A percentile compares a stretch with the other conserved stretches of the same genome.
Conservation (phyloP, 2,329 filamentous ascomycete species). For the Juglanconis juglandina region DNA sequence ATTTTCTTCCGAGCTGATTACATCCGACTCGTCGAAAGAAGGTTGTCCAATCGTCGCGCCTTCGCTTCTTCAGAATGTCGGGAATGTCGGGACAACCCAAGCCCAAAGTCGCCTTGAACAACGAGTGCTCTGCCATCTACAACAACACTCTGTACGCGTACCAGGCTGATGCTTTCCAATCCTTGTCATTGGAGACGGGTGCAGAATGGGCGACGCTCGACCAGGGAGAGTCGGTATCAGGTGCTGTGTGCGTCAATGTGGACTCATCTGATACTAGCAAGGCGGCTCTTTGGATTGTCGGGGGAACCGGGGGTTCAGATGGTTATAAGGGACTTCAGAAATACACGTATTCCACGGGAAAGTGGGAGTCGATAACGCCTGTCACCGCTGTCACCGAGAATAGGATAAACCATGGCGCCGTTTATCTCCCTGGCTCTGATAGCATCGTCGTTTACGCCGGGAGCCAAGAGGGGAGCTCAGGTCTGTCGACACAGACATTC, state of each 20-base stretch:
- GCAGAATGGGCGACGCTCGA: slow-evolving; percentile 67
- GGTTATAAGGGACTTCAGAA: slow-evolving; percentile 74
- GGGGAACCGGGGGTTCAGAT: slow-evolving; percentile 57
- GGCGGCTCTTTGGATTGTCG: slow-evolving; percentile 74
- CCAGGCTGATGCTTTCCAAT: slow-evolving; percentile 70
- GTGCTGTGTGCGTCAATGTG: slow-evolving; percentile 73
- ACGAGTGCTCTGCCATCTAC: slow-evolving; percentile 78
- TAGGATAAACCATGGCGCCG: slow-evolving; percentile 70
- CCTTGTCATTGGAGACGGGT: slow-evolving; percentile 64
- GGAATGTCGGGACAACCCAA: slow-evolving; percentile 42
- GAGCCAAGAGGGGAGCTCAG: slow-evolving; percentile 55
- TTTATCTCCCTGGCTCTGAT: slow-evolving; percentile 67
- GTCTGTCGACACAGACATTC: slow-evolving; percentile 70
- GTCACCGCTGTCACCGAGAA: slow-evolving; percentile 57
- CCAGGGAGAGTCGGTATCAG: slow-evolving; percentile 67
- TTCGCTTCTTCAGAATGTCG: slow-evolving; percentile 14
- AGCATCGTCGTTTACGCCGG: slow-evolving; percentile 81
- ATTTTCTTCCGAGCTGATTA: slow-evolving; percentile 8
- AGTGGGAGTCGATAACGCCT: slow-evolving; percentile 48
- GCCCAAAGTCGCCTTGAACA: slow-evolving; percentile 66
- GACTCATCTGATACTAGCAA: slow-evolving; percentile 55
- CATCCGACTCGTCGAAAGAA: background rate
- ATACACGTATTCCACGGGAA: slow-evolving; percentile 50
- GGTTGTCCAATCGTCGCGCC: background rate
- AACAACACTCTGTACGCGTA: slow-evolving; percentile 83